Conservation (phyloP, 331 rosid species). For the Saraca asoca region DNA sequence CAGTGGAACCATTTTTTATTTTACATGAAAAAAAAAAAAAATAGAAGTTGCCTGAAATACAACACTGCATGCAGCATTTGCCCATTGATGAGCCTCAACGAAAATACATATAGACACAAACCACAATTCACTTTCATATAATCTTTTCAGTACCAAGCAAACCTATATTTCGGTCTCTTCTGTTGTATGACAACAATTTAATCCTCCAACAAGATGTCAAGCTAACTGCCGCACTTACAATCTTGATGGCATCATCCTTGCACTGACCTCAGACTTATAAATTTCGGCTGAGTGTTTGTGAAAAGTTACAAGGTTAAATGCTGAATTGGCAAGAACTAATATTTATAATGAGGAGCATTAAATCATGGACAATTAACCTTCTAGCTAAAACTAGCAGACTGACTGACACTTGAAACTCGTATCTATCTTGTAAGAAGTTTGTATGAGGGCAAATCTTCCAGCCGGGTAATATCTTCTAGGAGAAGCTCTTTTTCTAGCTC, state of each 20-base stretch:
- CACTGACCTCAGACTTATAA: constrained; percentile 25
- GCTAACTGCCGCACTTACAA: constrained; percentile 37
- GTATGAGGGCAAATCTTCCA: constrained; percentile 90
- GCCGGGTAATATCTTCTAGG: constrained; percentile 66
- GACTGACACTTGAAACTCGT: constrained; percentile 29
- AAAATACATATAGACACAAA: constrained; percentile 38
- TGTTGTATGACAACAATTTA: constrained; percentile 11
- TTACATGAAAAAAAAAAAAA: constrained; percentile 22
- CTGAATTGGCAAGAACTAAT: constrained; percentile 37
- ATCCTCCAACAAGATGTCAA: constrained; percentile 27
- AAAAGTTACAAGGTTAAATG: constrained; percentile 40
- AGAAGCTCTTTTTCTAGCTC: constrained; percentile 94
- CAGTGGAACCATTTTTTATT: constrained; percentile 38
- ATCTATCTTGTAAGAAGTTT: constrained; percentile 70
- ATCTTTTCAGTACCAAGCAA: constrained; percentile 33
- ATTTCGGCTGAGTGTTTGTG: background rate
- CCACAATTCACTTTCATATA: constrained; percentile 42
- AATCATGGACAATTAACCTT: constrained; percentile 57
- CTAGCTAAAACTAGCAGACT: constrained; percentile 40
- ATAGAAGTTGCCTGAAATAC: constrained; percentile 33
- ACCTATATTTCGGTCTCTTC: constrained; percentile 38
- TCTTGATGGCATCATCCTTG: constrained; percentile 35
- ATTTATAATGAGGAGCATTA: constrained; percentile 33
- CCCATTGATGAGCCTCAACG: constrained; percentile 29
- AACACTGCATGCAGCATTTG: constrained; percentile 31